Evolutionary conservation across 2,329 filamentous ascomycete genomes (phyloP).

Genomic region (Catunica adiposa): DNA sequence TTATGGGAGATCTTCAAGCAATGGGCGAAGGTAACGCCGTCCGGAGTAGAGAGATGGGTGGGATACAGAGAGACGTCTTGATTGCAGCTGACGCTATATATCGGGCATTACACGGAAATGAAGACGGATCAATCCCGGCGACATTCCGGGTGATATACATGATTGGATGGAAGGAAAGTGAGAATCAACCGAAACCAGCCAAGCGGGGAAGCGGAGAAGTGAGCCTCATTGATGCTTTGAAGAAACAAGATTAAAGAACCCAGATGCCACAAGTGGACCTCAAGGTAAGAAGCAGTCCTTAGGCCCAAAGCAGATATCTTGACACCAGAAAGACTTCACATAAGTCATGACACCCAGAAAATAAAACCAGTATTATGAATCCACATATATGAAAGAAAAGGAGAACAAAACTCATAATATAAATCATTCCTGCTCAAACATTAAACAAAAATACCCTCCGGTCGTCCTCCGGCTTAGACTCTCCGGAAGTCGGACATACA

Average conservation of each 20-base stretch:
- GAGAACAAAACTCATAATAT: too few species aligned
- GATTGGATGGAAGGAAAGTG: slow-evolving; percentile 92
- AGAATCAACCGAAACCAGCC: slow-evolving; percentile 62
- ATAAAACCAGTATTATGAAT: too few species aligned
- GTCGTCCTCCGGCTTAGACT: slow-evolving; percentile 23
- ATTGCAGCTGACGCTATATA: slow-evolving; percentile 84
- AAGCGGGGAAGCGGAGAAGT: slow-evolving; percentile 70
- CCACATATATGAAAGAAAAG: too few species aligned
- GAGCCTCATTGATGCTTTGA: slow-evolving; percentile 67
- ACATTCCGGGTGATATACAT: slow-evolving; percentile 95
- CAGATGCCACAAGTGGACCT: too few species aligned
- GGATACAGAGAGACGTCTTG: slow-evolving; percentile 66
- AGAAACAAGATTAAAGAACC: slow-evolving; percentile 1
- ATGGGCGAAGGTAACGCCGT: slow-evolving; percentile 95
- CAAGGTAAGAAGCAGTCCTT: too few species aligned
- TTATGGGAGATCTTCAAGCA: slow-evolving; percentile 86
- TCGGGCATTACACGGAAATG: slow-evolving; percentile 67
- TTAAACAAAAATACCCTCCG: too few species aligned
- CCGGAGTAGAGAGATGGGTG: slow-evolving; percentile 63
- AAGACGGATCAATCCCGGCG: slow-evolving; percentile 61
- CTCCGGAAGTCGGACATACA: slow-evolving; percentile 94
- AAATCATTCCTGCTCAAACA: background rate
- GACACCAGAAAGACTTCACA: too few species aligned
- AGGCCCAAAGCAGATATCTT: too few species aligned
- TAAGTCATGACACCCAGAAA: too few species aligned